These are phyloP conservation scores for Globisporangium iwayamae DNA, from an alignment of 352 stramenopile genomes.

Conservation along the genomic window DNA sequence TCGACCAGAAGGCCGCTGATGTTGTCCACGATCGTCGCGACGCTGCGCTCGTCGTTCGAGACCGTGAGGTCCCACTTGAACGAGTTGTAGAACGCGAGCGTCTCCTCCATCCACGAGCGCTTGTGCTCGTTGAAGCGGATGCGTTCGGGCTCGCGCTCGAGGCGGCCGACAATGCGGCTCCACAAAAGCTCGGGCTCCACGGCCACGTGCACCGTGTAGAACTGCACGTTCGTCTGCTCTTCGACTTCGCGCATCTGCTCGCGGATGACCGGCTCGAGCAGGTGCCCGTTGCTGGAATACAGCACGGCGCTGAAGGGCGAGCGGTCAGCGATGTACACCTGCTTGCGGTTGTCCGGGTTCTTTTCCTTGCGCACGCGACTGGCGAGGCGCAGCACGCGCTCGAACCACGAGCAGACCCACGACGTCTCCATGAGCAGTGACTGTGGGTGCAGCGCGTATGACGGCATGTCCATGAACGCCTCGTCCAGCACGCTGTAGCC, in stretches of 20 bases:
- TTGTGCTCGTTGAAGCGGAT: constrained; percentile 82
- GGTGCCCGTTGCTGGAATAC: constrained; percentile 63
- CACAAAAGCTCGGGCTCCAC: constrained; percentile 78
- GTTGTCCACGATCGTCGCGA: constrained; percentile 48
- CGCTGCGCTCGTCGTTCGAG: constrained; percentile 54
- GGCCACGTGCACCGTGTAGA: constrained; percentile 81
- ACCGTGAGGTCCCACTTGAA: constrained; percentile 80
- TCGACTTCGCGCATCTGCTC: constrained; percentile 82
- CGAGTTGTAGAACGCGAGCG: constrained; percentile 70
- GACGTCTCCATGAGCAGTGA: constrained; percentile 89
- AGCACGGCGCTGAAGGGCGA: constrained; percentile 85
- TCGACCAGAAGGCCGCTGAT: constrained; percentile 46
- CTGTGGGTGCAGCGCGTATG: constrained; percentile 83
- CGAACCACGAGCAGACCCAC: constrained; percentile 90
- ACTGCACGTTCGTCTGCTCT: constrained; percentile 66
- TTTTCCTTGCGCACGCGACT: constrained; percentile 42
- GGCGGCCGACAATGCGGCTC: constrained; percentile 59
- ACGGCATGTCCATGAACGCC: constrained; percentile 87
- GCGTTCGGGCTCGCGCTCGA: constrained; percentile 70
- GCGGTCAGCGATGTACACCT: constrained; percentile 82
- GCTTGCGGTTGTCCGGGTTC: constrained; percentile 23
- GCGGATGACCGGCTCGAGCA: constrained; percentile 81
- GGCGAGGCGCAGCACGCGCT: constrained; percentile 76
- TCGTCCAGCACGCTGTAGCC: constrained; percentile 84
- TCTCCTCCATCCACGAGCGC: constrained; percentile 81